Evolutionary conservation across 108 stramenopile species (phyloP), one percentile per base, ranked within the genome.

Genomic region (Mayamaea pseudoterrestris): DNA sequence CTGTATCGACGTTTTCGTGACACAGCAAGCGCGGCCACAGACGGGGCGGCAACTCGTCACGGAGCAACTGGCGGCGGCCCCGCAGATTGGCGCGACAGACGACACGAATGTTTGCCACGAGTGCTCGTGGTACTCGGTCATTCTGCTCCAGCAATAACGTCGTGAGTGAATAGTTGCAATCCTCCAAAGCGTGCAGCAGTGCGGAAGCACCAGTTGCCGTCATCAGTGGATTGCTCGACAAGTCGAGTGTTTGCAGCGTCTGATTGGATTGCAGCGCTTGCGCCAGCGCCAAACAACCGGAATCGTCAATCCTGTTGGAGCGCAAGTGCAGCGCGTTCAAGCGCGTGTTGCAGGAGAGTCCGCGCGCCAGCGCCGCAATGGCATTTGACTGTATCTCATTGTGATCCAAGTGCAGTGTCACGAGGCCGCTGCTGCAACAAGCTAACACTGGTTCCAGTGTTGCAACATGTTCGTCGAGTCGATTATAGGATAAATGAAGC

Each of bases 371-470:
- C 9, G 44, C 27, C 26, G 57, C 30, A 0, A 57, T 73, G 20
- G 65, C 54, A 0, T 44, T n/a, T 20, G 44, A 41, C 9, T 53
- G 47, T 18, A 82, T 58, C 4, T 43, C 30, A 43, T 82, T 82
- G 41, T 73, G 47, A 57, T 71, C 61, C 45, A 77, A 50, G 44
- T 73, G 57, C 22, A 79, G 24, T 48, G 71, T 64, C n/a, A 40
- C 27, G 16, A 73, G 22, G 0, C 34, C 37, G 18, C 30, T 13
- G 2, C 43, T 43, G n/a, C n/a, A n/a, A n/a, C n/a, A n/a, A n/a
- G n/a, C n/a, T n/a, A n/a, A n/a, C n/a, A n/a, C n/a, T n/a, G n/a
- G n/a, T n/a, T n/a, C n/a, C n/a, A n/a, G n/a, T n/a, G n/a, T n/a
- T n/a, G n/a, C n/a, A n/a, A n/a, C n/a, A n/a, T n/a, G n/a, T 37